Percentiles rank a stretch among this genome's conserved stretches.
phyloP scores from a whole-genome alignment of 495 filamentous ascomycete species.

The Aspergillus conjunctus region DNA sequence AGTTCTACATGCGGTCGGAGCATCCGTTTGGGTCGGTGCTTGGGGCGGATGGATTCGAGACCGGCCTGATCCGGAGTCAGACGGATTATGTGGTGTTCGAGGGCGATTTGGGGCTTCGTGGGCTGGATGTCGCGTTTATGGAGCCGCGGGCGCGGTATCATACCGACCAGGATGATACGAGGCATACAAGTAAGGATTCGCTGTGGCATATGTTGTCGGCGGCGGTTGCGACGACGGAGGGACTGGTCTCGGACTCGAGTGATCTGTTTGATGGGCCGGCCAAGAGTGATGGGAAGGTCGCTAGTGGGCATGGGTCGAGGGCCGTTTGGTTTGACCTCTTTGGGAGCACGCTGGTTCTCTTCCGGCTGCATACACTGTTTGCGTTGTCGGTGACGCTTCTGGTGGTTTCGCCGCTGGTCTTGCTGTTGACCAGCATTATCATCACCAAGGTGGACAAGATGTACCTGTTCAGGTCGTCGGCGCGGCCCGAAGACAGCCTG shows the following conservation, averaged over 20 bases:
- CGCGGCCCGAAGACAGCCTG: conserved; percentile 58
- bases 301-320: conserved; percentile 65
- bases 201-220: conserved; percentile 94
- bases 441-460: conserved; percentile 71
- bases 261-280: conserved; percentile 64
- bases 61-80: conserved; percentile 73
- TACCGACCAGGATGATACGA: conserved; percentile 83
- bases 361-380: conserved; percentile 79
- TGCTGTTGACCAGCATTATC: conserved; percentile 67
- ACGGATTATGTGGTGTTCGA: conserved; percentile 91
- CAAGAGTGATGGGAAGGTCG: conserved; percentile 61
- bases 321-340: conserved; percentile 97
- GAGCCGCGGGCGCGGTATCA: conserved; percentile 87
- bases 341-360: conserved; percentile 76
- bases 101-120: conserved; percentile 77
- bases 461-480: conserved; percentile 74
- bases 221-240: conserved; percentile 69
- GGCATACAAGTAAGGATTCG: conserved; percentile 72
- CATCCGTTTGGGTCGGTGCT: conserved; percentile 85
- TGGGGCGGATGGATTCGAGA: conserved; percentile 78
- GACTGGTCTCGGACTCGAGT: conserved; percentile 69
- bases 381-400: conserved; percentile 83
- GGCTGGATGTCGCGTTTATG: conserved; percentile 89
- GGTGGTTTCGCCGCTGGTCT: conserved; percentile 69
- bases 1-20: conserved; percentile 66